Percentiles rank a stretch among this genome's conserved stretches.
phyloP scores from a whole-genome alignment of 129 eudicot genomes.

The Lactuca saligna region DNA sequence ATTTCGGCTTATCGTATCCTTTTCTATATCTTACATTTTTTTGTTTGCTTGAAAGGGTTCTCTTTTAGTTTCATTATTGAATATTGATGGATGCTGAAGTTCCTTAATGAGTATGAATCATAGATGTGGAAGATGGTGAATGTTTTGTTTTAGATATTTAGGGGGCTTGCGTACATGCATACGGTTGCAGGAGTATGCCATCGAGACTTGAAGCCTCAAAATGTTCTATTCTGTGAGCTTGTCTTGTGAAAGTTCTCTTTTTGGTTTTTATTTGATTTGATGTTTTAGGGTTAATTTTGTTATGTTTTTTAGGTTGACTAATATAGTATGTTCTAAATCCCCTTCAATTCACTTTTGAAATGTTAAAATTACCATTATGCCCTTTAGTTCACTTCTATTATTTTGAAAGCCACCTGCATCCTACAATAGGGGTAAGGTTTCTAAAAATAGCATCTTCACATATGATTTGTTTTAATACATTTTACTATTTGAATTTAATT shows the following conservation, averaged over 20 bases:
- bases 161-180: slow-evolving; percentile 94
- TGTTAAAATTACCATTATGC: no score
- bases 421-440: no score
- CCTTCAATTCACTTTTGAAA: no score
- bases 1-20: slow-evolving; percentile 98
- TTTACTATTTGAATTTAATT: no score
- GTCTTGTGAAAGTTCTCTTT: not conserved
- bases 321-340: not conserved
- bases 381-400: no score
- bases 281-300: slow-evolving; percentile 1
- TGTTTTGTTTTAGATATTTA: slow-evolving; percentile 56
- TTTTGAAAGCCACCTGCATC: no score
- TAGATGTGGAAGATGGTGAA: not conserved
- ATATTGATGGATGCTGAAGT: no score
- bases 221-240: slow-evolving; percentile 58
- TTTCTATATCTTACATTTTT: not conserved
- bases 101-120: no score
- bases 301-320: slow-evolving; percentile 59
- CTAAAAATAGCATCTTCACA: no score
- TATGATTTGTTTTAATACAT: no score
- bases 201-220: slow-evolving; percentile 97
- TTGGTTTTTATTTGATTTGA: slow-evolving; percentile 8
- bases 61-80: no score
- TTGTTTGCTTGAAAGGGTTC: no score
- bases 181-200: slow-evolving; percentile 87